A percentile compares a stretch with the other conserved stretches of the same genome.
Evolutionary conservation across 2,329 filamentous ascomycete species (phyloP).

Genomic region (Aspergillus latus): DNA sequence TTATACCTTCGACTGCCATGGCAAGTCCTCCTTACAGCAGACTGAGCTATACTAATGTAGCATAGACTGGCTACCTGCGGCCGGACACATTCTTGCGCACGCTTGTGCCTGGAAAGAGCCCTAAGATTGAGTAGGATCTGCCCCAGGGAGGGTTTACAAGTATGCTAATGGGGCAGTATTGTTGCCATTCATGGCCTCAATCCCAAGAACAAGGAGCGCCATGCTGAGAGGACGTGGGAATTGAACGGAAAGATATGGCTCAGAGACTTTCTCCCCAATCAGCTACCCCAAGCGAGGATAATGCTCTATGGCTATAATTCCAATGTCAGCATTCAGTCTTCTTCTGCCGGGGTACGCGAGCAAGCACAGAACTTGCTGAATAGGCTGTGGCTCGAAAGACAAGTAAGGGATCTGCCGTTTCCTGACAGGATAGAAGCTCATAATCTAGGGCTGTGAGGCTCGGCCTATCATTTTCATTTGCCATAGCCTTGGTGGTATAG

Average conservation of each 20-base stretch:
- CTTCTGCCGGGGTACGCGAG: constrained; percentile 23
- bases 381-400: constrained; percentile 18
- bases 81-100: constrained; percentile 11
- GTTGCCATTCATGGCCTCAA: constrained; percentile 27
- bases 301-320: constrained; percentile 31
- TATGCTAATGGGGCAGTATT: constrained; percentile 18
- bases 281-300: constrained; percentile 25
- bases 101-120: constrained; percentile 11
- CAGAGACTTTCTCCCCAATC: constrained; percentile 23
- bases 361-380: constrained; percentile 23
- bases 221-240: constrained; percentile 24
- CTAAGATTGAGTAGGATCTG: constrained; percentile 15
- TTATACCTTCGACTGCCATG: neutral
- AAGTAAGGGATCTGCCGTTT: neutral
- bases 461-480: constrained; percentile 29
- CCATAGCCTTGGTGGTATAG: constrained; percentile 31
- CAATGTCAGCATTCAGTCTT: constrained; percentile 25
- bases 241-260: constrained; percentile 21
- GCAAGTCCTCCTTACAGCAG: neutral
- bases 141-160: neutral
- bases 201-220: constrained; percentile 17
- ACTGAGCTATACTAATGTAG: neutral
- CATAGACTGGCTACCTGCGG: neutral
- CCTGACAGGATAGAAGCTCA: neutral
- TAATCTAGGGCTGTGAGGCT: constrained; percentile 6